phyloP scores from a whole-genome alignment of 2,329 filamentous ascomycete species.

The Fusarium sp. region DNA sequence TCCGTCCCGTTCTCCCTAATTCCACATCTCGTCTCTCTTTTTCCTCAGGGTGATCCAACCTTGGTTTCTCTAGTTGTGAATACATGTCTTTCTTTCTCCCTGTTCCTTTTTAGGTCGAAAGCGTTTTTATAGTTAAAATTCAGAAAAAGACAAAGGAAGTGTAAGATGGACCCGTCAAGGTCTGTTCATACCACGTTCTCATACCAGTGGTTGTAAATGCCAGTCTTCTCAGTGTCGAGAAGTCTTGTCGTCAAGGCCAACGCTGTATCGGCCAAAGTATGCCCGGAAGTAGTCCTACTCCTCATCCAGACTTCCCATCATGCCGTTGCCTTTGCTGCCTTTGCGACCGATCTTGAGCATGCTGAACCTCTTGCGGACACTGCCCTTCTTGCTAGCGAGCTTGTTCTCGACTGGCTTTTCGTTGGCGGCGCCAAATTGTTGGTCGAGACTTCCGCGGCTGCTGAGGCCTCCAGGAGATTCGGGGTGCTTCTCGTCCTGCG shows the following conservation, averaged over 20 bases:
- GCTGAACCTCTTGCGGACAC: slow-evolving; percentile 82
- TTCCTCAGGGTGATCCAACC: slow-evolving; percentile 27
- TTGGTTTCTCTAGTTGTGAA: slow-evolving; percentile 19
- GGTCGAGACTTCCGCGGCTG: slow-evolving; percentile 47
- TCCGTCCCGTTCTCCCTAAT: slow-evolving; percentile 4
- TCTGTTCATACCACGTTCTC: slow-evolving; percentile 14
- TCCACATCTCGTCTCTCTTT: not conserved
- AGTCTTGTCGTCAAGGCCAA: slow-evolving; percentile 38
- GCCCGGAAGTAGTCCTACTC: slow-evolving; percentile 58
- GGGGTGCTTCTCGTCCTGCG: slow-evolving; percentile 45
- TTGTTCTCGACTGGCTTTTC: slow-evolving; percentile 48
- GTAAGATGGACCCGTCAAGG: slow-evolving; percentile 1
- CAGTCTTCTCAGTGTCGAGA: slow-evolving; percentile 12
- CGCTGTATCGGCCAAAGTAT: slow-evolving; percentile 46
- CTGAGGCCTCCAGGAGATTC: slow-evolving; percentile 43
- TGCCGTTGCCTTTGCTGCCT: slow-evolving; percentile 64
- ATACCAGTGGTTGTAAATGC: slow-evolving; percentile 18
- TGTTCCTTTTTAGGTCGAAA: slow-evolving; percentile 2
- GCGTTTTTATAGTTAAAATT: slow-evolving; percentile 17
- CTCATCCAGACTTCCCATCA: slow-evolving; percentile 67
- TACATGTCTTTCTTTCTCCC: slow-evolving; percentile 16
- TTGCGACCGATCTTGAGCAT: slow-evolving; percentile 80
- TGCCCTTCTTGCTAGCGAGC: slow-evolving; percentile 63
- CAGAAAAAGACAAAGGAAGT: slow-evolving; percentile 25
- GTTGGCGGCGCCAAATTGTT: slow-evolving; percentile 42